Base-by-base conservation (phyloP, 192 early-diverging fungal species). In the Coemansia sp. region DNA sequence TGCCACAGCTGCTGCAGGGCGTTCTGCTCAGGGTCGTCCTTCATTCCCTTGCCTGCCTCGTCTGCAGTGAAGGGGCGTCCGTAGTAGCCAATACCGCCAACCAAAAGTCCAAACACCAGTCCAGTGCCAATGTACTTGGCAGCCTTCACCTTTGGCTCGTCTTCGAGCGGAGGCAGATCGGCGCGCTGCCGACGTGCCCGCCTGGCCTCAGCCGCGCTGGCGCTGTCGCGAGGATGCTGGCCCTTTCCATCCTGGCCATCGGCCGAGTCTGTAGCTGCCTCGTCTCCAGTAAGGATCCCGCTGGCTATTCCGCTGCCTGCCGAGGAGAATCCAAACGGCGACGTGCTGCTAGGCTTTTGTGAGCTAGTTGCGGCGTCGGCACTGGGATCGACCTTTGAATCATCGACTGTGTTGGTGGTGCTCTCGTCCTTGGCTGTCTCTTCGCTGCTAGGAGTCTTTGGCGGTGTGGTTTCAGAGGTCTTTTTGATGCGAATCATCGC, bases 101-200 rank as follows among this genome's bases (percentile, higher is more conserved):
- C 61, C 38, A 83, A 58, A 60, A 75, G 56, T 1, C 81, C 81
- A 66, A 83, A 68, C 53, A 75, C 50, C 15, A 78, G 69, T 1
- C 81, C 81, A 0, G 69, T 83, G 12, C 65, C 68, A 65, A 78
- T 70, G 50, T 70, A 78, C 61, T 83, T 83, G 10, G 73, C 72
- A 10, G 75, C 72, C 65, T 75, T 83, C 50, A 83, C 64, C 44
- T 37, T 59, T 13, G 81, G 81, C 64, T 83, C 81, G 44, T 83
- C 81, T 30, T 78, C 73, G 6, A 83, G 73, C 8, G 81, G 81
- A 15, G 81, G 81, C 11, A 83, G 73, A 53, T 83, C 81, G n/a
- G 81, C 75, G 29, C 73, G 69, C 73, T 78, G 81, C 34, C 81
- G 69, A 13, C 81, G 81, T 18, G 81, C 81, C 20, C 81, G 72